Evolutionary conservation across 2,329 filamentous ascomycete genomes (phyloP), one percentile per base, ranked within the genome.

Genomic region (Lithohypha guttulata): DNA sequence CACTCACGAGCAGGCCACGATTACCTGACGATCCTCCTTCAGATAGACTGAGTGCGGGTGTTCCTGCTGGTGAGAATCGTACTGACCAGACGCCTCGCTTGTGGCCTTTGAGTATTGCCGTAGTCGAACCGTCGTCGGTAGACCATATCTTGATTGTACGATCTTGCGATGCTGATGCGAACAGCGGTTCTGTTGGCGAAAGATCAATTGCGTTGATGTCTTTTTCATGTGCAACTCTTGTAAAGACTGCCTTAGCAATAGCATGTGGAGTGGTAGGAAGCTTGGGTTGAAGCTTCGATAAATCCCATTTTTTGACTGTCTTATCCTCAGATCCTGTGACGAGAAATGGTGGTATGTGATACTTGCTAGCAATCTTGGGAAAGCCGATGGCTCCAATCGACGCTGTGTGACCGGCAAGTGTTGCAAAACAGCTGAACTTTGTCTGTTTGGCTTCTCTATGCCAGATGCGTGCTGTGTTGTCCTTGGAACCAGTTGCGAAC

Each of bases 101-200:
- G 60, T 98, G 93, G 2, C 93, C 93, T 39, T 84, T 77, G 13
- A 98, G 73, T 21, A 98, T 85, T 48, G 91, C 93, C 47, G 91
- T 77, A 0, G 87, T 82, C 53, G 95, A 86, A 14, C 93, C 87
- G 56, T 91, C 84, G 49, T 87, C 80, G 5, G 81, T 71, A 6
- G 87, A 91, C 82, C 89, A 98, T 43, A 98, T 91, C 64, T 96
- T 98, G 50, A 96, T 86, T 0, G 85, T 93, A 50, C 86, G 84
- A 59, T 98, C 91, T 62, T 98, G 91, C 4, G 89, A 96, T 20
- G 91, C 89, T 1, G 91, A 95, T 2, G 89, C 93, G 55, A 98
- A 96, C 1, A 95, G 63, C n/a, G 78, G 75, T 3, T 75, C 76
- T 1, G 73, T 70, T 15, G 77, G 72, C 47, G 86, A 84, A 8